These are phyloP conservation scores for Anisogramma anomala DNA, from an alignment of 2,329 filamentous ascomycete species.

Conservation along the genomic window DNA sequence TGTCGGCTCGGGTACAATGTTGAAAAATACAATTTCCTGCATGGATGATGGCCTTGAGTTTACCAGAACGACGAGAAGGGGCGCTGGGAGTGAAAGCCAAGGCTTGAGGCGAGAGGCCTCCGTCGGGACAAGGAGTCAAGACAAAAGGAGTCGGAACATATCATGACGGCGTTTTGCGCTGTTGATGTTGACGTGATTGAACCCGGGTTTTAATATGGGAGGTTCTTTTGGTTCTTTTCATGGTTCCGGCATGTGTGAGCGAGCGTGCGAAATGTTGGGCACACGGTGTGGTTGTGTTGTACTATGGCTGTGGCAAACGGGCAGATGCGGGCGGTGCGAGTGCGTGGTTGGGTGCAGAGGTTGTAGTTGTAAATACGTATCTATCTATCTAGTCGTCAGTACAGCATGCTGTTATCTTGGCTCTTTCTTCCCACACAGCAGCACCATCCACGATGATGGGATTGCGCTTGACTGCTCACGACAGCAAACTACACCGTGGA, in stretches of 20 bases:
- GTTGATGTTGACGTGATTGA: neutral
- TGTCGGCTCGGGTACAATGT: constrained; percentile 11
- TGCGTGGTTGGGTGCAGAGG: neutral
- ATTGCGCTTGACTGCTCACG: too few relatives aligned
- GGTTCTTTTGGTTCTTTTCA: neutral
- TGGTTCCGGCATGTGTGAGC: too few relatives aligned
- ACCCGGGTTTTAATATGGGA: neutral
- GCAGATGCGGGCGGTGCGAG: too few relatives aligned
- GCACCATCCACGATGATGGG: too few relatives aligned
- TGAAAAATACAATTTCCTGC: too few relatives aligned
- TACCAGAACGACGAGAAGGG: neutral
- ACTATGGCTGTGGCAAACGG: too few relatives aligned
- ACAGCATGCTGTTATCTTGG: neutral
- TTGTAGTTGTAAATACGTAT: too few relatives aligned
- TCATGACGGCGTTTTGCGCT: neutral
- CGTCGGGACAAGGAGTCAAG: neutral
- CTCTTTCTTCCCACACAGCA: too few relatives aligned
- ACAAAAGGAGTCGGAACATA: neutral
- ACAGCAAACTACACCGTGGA: too few relatives aligned
- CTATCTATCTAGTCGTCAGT: neutral
- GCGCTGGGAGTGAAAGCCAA: neutral
- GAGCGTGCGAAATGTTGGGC: too few relatives aligned
- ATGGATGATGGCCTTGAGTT: too few relatives aligned
- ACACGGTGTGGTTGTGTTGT: too few relatives aligned
- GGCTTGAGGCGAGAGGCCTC: constrained; percentile 1